These are phyloP conservation scores for Camellia lanceoleosa DNA, from an alignment of 148 eudicot genomes.

Conservation along the genomic window DNA sequence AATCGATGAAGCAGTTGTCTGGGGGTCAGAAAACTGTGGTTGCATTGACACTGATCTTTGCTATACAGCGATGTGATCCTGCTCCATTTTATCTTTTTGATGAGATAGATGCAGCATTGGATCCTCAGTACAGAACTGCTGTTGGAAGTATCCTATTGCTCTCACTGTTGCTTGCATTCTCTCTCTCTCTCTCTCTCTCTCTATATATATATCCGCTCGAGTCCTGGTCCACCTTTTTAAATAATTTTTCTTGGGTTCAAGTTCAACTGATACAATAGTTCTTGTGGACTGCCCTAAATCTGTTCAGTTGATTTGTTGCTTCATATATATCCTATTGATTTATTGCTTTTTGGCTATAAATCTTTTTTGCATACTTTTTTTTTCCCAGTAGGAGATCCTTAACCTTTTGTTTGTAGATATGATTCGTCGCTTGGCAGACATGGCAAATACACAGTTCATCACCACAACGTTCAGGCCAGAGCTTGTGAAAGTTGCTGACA, in stretches of 20 bases:
- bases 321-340: no score
- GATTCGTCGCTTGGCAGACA: slow-evolving; percentile 93
- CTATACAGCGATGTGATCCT: slow-evolving; percentile 97
- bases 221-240: background rate
- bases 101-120: slow-evolving; percentile 98
- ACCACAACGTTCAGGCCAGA: slow-evolving; percentile 91
- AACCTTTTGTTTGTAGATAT: slow-evolving; percentile 53
- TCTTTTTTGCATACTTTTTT: background rate
- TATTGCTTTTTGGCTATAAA: background rate
- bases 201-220: background rate
- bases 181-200: background rate
- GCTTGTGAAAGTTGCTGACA: slow-evolving; percentile 95
- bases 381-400: slow-evolving; percentile 24
- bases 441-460: slow-evolving; percentile 79
- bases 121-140: slow-evolving; percentile 99
- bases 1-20: slow-evolving; percentile 97
- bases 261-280: no score
- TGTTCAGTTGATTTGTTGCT: no score
- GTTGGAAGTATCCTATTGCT: slow-evolving; percentile 91
- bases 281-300: background rate
- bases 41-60: slow-evolving; percentile 86
- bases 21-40: slow-evolving; percentile 99
- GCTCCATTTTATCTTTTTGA: slow-evolving; percentile 99
- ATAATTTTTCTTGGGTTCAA: background rate
- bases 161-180: background rate